phyloP scores from a whole-genome alignment of 2,329 filamentous ascomycete species.

The Cordyceps cicadae region DNA sequence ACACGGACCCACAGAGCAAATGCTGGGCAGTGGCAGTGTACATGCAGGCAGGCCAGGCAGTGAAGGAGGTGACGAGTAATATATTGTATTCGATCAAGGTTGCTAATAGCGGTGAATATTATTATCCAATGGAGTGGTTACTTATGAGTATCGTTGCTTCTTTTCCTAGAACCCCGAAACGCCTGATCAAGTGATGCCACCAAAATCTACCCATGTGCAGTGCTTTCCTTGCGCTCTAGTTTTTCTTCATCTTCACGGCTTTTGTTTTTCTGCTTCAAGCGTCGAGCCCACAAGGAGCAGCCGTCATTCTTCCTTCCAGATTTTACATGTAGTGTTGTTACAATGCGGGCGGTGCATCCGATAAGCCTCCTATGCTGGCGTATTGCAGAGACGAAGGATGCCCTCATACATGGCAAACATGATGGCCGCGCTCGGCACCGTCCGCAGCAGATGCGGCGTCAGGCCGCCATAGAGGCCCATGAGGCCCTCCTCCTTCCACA shows the following conservation, averaged over 20 bases:
- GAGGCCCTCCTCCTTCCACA: constrained; percentile 84
- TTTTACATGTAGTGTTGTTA: constrained; percentile 5
- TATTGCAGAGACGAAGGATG: constrained; percentile 42
- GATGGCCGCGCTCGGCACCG: constrained; percentile 86
- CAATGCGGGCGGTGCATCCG: background rate
- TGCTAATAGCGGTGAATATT: background rate
- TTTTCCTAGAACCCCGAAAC: background rate
- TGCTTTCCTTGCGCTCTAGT: background rate
- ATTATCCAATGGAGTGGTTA: constrained; percentile 6
- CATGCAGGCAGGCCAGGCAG: background rate
- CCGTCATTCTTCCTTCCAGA: background rate
- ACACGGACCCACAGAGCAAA: background rate
- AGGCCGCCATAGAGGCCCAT: constrained; percentile 81
- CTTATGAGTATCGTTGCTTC: background rate
- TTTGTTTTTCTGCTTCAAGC: too few relatives aligned
- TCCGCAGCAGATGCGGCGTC: constrained; percentile 83
- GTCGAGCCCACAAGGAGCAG: background rate
- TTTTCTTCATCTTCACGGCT: too few relatives aligned
- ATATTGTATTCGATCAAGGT: background rate
- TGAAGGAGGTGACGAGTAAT: background rate
- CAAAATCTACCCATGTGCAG: background rate
- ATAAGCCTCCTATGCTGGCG: constrained; percentile 22
- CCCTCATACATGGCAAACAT: constrained; percentile 86
- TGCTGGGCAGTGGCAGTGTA: constrained; percentile 10
- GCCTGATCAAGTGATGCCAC: background rate